These are phyloP conservation scores for Metarhizium guizhouense DNA, from an alignment of 2,329 filamentous ascomycete genomes.

Conservation along the genomic window DNA sequence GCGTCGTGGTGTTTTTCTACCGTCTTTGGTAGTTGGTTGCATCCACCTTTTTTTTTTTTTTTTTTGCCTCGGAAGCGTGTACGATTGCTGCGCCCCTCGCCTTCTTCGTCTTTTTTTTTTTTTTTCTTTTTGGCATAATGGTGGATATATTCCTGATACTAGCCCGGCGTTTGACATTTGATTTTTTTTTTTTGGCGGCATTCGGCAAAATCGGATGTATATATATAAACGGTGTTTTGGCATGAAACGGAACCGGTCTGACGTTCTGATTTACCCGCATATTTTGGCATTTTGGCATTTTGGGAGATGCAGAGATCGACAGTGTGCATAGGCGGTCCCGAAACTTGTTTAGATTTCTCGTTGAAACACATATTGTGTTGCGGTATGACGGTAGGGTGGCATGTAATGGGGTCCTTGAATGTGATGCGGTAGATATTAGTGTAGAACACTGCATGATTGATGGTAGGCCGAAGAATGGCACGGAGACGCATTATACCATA, in stretches of 20 bases:
- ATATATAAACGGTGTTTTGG: not conserved
- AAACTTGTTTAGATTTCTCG: not conserved
- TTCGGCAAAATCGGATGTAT: not conserved
- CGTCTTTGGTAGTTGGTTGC: constrained; percentile 2
- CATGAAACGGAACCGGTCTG: not conserved
- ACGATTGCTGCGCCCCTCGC: too few species aligned
- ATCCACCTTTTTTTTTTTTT: not conserved
- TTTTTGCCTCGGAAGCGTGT: not conserved
- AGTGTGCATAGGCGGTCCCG: not conserved
- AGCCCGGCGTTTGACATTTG: not conserved
- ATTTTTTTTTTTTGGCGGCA: not conserved
- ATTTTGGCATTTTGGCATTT: not conserved
- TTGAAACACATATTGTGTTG: not conserved
- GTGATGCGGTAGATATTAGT: too few species aligned
- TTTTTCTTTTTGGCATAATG: not conserved
- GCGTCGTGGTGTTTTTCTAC: constrained; percentile 14
- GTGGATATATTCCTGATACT: not conserved
- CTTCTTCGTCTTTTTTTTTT: not conserved
- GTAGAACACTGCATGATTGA: too few species aligned
- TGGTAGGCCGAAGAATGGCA: too few species aligned
- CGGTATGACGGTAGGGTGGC: too few species aligned
- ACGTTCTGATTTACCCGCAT: not conserved
- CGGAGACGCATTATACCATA: too few species aligned
- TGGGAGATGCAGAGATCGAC: not conserved
- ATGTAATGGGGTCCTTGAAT: too few species aligned